A percentile compares a stretch with the other conserved stretches of the same genome.
Conservation (phyloP, 164 flowering plant genomes). For the Cinnamomum micranthum region DNA sequence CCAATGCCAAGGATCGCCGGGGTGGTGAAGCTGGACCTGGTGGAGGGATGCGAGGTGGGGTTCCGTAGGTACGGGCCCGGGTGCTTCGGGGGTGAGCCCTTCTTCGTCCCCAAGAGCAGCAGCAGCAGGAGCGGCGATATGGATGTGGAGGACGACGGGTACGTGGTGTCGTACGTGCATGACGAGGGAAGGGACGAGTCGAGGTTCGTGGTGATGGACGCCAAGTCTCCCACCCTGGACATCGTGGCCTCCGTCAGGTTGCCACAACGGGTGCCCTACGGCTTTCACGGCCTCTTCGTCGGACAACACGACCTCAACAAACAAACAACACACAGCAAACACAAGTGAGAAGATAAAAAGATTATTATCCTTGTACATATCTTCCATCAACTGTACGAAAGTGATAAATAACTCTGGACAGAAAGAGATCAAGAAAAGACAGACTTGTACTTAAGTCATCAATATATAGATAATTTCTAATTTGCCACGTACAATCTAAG, state of each 20-base stretch:
- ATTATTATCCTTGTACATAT: no score
- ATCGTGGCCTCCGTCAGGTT: conserved; percentile 63
- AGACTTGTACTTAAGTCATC: no score
- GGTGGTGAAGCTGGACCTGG: conserved; percentile 60
- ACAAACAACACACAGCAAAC: not conserved
- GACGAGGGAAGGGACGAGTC: conserved; percentile 59
- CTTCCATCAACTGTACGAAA: no score
- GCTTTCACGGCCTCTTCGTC: conserved; percentile 82
- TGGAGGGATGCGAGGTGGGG: conserved; percentile 44
- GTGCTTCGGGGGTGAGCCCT: conserved; percentile 79
- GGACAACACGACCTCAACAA: conserved; percentile 43
- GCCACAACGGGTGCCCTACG: conserved; percentile 75
- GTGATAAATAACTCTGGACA: no score
- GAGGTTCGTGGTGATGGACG: conserved; percentile 73
- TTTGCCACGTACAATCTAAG: no score
- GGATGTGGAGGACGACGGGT: conserved; percentile 69
- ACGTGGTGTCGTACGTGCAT: conserved; percentile 48
- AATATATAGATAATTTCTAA: no score
- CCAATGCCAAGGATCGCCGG: conserved; percentile 68
- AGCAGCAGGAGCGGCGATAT: conserved; percentile 10
- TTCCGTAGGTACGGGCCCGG: conserved; percentile 48
- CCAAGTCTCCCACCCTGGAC: conserved; percentile 65
- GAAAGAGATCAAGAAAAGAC: no score
- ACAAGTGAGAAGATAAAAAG: no score
- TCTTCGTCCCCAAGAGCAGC: conserved; percentile 47